Conservation (phyloP, 148 eudicot species). For the Amaranthus palmeri region DNA sequence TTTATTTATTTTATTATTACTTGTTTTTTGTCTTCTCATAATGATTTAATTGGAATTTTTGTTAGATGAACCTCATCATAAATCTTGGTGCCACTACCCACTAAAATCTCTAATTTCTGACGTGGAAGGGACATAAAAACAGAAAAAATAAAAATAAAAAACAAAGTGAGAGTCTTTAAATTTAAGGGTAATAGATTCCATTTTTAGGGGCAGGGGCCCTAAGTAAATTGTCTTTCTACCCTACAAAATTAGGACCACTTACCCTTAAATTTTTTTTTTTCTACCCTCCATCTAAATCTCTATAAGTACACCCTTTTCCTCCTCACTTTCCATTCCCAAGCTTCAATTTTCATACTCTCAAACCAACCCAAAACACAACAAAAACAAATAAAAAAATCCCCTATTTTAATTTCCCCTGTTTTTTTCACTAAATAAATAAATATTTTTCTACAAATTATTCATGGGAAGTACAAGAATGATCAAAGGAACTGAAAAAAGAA, state of each 20-base stretch:
- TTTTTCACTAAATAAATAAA: background rate
- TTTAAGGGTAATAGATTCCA: constrained; percentile 28
- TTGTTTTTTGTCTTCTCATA: no score
- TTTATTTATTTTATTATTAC: no score
- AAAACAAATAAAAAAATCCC: background rate
- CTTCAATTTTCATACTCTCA: constrained; percentile 1
- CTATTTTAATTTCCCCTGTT: constrained; percentile 9
- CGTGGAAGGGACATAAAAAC: constrained; percentile 30
- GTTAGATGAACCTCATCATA: constrained; percentile 16
- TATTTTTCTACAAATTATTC: background rate
- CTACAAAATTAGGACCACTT: constrained; percentile 19
- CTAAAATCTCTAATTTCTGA: constrained; percentile 8
- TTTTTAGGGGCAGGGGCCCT: constrained; percentile 25
- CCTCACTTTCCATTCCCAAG: background rate
- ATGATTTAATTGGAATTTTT: no score
- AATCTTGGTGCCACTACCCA: constrained; percentile 16
- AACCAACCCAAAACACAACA: background rate
- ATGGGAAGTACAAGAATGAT: constrained; percentile 20
- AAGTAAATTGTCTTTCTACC: constrained; percentile 25
- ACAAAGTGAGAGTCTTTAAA: background rate
- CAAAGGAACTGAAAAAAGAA: constrained; percentile 34
- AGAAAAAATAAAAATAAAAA: constrained; percentile 13
- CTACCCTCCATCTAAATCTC: background rate
- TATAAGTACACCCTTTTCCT: constrained; percentile 5
- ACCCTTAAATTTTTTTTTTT: constrained; percentile 5